A percentile compares a stretch with the other conserved stretches of the same genome.
Conservation (phyloP, 306 rosid species). For the Dalbergia cochinchinensis region DNA sequence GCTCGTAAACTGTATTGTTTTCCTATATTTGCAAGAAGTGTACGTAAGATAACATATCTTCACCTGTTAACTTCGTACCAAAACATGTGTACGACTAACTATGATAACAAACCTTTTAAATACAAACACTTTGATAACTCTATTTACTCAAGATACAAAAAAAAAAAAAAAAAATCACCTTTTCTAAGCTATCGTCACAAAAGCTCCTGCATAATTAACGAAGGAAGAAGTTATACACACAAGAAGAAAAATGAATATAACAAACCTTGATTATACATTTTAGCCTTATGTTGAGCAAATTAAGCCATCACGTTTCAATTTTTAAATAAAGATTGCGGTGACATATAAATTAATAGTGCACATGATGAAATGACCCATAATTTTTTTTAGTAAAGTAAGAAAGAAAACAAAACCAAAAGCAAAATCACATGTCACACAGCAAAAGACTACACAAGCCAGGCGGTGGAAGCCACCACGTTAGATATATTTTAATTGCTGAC, state of each 20-base stretch:
- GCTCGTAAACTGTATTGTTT: neutral
- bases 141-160: neutral
- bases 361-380: neutral
- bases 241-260: neutral
- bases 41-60: neutral
- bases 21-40: conserved; percentile 1
- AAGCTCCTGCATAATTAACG: conserved; percentile 29
- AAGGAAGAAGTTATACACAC: neutral
- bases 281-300: neutral
- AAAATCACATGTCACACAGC: no score
- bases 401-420: no score
- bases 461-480: no score
- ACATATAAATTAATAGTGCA: no score
- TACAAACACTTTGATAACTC: no score
- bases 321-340: neutral
- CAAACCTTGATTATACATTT: neutral
- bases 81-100: neutral
- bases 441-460: no score
- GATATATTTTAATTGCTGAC: no score
- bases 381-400: no score
- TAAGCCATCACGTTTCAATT: neutral
- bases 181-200: neutral
- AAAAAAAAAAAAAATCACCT: neutral
- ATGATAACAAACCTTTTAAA: neutral
- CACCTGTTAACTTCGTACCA: neutral